Percentiles rank a stretch among this genome's conserved stretches.
Evolutionary conservation across 2,329 filamentous ascomycete genomes (phyloP).

Genomic region (Colletotrichum viniferum): DNA sequence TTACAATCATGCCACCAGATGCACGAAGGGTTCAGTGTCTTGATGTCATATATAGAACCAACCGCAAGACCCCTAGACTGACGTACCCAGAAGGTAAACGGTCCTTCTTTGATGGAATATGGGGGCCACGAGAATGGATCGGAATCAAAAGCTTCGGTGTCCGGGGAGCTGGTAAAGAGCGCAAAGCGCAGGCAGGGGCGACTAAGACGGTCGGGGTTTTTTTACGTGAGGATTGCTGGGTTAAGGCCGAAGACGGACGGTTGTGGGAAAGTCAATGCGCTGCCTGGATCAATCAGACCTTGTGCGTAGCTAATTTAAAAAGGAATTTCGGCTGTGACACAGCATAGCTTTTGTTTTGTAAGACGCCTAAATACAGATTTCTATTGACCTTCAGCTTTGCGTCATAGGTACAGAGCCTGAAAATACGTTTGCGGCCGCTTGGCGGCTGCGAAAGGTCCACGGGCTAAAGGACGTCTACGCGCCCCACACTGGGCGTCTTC

Average conservation of each 20-base stretch:
- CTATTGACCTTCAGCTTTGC: background rate
- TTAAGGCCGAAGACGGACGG: background rate
- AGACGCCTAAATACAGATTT: background rate
- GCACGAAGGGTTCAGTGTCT: background rate
- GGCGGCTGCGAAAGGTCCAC: background rate
- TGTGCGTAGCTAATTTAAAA: background rate
- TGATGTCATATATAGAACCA: background rate
- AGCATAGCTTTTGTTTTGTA: background rate
- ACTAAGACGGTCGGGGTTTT: background rate
- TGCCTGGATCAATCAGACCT: background rate
- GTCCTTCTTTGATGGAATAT: background rate
- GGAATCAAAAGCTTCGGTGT: constrained; percentile 4
- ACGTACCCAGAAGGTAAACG: background rate
- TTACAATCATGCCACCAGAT: background rate
- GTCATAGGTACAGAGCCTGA: background rate
- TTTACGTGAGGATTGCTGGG: background rate
- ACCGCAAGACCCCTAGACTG: background rate
- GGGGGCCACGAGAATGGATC: constrained; percentile 15
- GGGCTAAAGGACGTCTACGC: background rate
- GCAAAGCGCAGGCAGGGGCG: background rate
- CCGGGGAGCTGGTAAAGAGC: background rate
- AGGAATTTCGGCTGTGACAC: background rate
- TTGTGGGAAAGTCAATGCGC: background rate
- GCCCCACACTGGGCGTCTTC: background rate
- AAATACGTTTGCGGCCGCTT: background rate